Percentiles rank a stretch among this genome's conserved stretches.
These are phyloP conservation scores for Russula emetica DNA, from an alignment of 768 basidiomycete species.

Conservation along the genomic window DNA sequence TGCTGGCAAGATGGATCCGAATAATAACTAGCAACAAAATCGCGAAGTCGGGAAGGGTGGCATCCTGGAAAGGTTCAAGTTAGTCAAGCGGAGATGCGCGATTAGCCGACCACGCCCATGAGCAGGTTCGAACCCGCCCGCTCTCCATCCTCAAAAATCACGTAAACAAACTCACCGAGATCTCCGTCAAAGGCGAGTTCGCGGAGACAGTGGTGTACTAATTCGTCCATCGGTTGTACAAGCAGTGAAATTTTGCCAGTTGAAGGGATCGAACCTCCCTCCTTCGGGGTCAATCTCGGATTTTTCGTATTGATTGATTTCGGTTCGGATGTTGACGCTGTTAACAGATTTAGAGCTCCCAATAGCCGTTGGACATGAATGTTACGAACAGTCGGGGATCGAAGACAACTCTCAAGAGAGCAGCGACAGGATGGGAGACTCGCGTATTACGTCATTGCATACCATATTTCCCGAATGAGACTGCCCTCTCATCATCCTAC, in stretches of 20 bases:
- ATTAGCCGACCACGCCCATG: background rate
- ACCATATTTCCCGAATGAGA: background rate
- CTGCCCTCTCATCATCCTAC: background rate
- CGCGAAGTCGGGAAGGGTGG: constrained; percentile 62
- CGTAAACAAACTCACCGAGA: constrained; percentile 56
- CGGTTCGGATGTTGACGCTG: background rate
- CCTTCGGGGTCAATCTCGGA: background rate
- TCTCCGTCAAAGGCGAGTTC: constrained; percentile 91
- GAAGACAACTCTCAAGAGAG: background rate
- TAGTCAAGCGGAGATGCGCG: constrained; percentile 12
- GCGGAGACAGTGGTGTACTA: constrained; percentile 76
- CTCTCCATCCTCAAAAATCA: constrained; percentile 10
- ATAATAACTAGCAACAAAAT: constrained; percentile 69
- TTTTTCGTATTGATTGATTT: background rate
- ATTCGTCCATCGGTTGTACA: constrained; percentile 62
- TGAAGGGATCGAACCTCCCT: constrained; percentile 16
- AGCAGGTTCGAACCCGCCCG: constrained; percentile 27
- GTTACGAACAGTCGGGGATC: background rate
- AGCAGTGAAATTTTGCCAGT: constrained; percentile 9
- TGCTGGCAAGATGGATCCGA: constrained; percentile 41
- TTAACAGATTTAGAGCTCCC: background rate
- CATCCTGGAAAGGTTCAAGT: constrained; percentile 50
- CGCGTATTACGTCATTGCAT: constrained; percentile 11
- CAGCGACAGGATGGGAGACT: background rate
- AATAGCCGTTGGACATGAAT: background rate